A percentile compares a stretch with the other conserved stretches of the same genome.
Conservation (phyloP, 805 yeast genomes). For the Saccharomycopsis selenospora region DNA sequence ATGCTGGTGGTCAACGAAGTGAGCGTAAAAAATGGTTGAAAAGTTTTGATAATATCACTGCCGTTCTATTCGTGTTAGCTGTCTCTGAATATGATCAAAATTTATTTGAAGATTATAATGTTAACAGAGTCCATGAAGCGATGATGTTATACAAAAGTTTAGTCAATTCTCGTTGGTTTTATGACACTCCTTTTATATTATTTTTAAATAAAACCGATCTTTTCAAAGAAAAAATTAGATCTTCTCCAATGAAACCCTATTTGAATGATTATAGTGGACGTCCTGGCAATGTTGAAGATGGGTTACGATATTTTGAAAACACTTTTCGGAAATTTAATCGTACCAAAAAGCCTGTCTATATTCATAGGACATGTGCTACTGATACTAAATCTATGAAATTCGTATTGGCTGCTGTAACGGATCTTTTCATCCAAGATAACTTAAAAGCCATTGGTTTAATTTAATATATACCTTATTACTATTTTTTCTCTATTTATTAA, state of each 20-base stretch:
- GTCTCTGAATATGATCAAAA: constrained; percentile 89
- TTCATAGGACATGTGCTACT: constrained; percentile 93
- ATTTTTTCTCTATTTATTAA: too few species aligned
- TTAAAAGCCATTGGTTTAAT: constrained; percentile 71
- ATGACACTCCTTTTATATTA: constrained; percentile 77
- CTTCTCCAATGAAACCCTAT: constrained; percentile 59
- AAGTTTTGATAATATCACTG: constrained; percentile 84
- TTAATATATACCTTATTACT: constrained; percentile 30
- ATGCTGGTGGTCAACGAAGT: constrained; percentile 96
- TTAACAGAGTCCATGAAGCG: constrained; percentile 87
- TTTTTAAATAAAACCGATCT: constrained; percentile 86
- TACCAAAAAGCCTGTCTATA: constrained; percentile 67
- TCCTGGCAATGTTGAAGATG: constrained; percentile 57
- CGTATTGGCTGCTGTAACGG: constrained; percentile 88
- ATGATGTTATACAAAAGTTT: constrained; percentile 75
- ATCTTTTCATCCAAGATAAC: constrained; percentile 78
- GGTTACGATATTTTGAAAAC: constrained; percentile 62
- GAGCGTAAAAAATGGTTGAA: constrained; percentile 97
- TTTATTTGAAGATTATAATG: constrained; percentile 81
- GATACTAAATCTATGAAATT: constrained; percentile 84
- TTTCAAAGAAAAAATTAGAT: constrained; percentile 59
- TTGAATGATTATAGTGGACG: constrained; percentile 75
- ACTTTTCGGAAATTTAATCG: constrained; percentile 58
- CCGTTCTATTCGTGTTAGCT: constrained; percentile 82
- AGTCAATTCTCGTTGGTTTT: constrained; percentile 81